Evolutionary conservation across 495 filamentous ascomycete genomes (phyloP), one percentile per base, ranked within the genome.

Genomic region (Rhypophila decipiens): DNA sequence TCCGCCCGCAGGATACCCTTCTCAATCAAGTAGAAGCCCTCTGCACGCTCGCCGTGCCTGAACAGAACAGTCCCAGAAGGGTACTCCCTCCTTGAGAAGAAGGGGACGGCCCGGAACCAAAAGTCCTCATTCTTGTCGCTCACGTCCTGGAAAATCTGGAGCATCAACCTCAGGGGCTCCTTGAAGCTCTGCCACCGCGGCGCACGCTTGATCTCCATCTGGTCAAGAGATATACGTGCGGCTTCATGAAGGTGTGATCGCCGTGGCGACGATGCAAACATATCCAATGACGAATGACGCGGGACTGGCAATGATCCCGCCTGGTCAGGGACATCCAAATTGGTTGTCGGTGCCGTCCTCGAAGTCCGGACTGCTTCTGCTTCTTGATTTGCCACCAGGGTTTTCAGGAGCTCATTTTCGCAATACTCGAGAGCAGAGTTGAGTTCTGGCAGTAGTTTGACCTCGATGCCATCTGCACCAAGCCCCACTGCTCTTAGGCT

Each of bases 381-480:
- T 42, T 77, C 69, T 51, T 75, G 72, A 45, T 64, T 73, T 42
- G 68, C 77, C 59, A 93, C 95, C 49, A 95, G 86, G 0, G 85
- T 83, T 51, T 90, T 87, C 11, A 98, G 74, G 20, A 95, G 87
- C 47, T 95, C 86, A 56, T 98, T 98, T 65, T 98, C 93, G 65
- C 91, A 96, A 57, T 78, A 85, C 57, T 98, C 94, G 2, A 98
- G 74, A 0, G 90, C 93, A 3, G 85, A 86, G 65, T 98, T 98
- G 38, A 98, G 77, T 51, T 94, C 86, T 46, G 86, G 86, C 49
- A 95, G 90, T 15, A 95, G 79, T 47, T 80, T 77, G 20, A 89
- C 84, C 9, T 80, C 77, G 7, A 79, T 76, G 12, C 80, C 77
- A 29, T 73, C 82, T 20, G 76, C 66, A 36, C 85, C 83, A 1